Evolutionary conservation across 2,329 filamentous ascomycete species (phyloP), one percentile per base, ranked within the genome.

Genomic region (Penicillium sp.): DNA sequence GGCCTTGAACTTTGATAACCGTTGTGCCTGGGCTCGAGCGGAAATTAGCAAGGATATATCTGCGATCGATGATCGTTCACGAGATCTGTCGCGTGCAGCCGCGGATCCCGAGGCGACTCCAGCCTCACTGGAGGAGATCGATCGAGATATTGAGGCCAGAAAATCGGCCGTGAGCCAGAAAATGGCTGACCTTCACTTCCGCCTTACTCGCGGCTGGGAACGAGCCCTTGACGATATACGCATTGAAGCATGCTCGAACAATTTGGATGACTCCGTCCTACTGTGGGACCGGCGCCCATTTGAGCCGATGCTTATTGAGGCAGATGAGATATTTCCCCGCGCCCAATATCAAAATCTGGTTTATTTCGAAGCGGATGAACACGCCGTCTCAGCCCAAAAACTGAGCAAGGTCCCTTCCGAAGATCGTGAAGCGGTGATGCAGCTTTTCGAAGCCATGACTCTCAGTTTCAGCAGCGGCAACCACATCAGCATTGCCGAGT

Each of bases 281-380:
- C 66, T 80, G 26, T 93, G 88, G 85, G 91, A 96, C 72, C 81
- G 83, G 1, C 86, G 92, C 16, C 75, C 79, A 2, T 86, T 85
- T 66, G 91, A 96, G 66, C 89, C 91, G 0, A 78, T 96, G 16
- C 72, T 78, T 25, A 82, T 85, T 3, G 59, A 78, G 4, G 51
- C 73, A 0, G 67, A 81, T 1, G 92, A 96, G 62, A 88, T 91
- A 66, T 91, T 81, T 70, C 91, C 91, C 1, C 78, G 81, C 4
- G 59, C 62, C 6, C 63, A 75, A 19, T 19, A 19, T 7, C 68
- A 71, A 7, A 67, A 71, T 0, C 58, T 77, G 13, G 53, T 75
- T 10, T 74, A 74, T 59, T 73, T 77, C 48, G 72, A 72, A 56
- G 61, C 71, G 3, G 62, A 75, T 50, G 42, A 66, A 19, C 64